A percentile compares a stretch with the other conserved stretches of the same genome.
phyloP scores from a whole-genome alignment of 768 basidiomycete genomes.

The Tricholomella constricta region DNA sequence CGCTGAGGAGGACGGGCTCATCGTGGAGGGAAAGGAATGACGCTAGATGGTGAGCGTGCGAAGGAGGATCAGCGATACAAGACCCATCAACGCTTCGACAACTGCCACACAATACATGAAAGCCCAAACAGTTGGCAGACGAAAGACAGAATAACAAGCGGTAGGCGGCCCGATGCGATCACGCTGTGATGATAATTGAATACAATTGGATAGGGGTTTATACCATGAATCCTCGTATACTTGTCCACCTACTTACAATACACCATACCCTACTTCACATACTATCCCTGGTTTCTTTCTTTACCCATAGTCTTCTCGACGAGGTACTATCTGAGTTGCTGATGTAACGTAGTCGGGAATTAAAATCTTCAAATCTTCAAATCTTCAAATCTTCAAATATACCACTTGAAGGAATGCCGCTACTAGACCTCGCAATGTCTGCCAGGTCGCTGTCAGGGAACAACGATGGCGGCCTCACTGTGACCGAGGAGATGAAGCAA shows the following conservation, averaged over 20 bases:
- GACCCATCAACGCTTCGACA: neutral
- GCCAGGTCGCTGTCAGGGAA: neutral
- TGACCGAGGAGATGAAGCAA: slow-evolving; percentile 28
- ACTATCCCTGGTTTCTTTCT: too few relatives aligned
- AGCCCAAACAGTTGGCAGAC: neutral
- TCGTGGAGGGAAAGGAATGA: neutral
- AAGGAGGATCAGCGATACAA: neutral
- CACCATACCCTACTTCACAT: too few relatives aligned
- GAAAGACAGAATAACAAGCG: neutral
- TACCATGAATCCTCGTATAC: too few relatives aligned
- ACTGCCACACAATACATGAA: neutral
- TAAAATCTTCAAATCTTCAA: too few relatives aligned
- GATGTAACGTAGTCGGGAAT: too few relatives aligned
- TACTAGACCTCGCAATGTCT: neutral
- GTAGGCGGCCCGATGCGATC: neutral
- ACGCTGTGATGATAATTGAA: too few relatives aligned
- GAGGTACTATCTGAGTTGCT: too few relatives aligned
- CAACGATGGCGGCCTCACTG: slow-evolving; percentile 27
- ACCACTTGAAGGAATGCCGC: neutral
- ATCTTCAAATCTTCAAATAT: neutral
- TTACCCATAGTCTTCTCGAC: too few relatives aligned
- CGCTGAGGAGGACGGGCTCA: neutral
- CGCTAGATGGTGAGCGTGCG: too few relatives aligned
- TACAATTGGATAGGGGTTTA: too few relatives aligned
- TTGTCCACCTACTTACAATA: too few relatives aligned